These are phyloP conservation scores for Glonium stellatum DNA, from an alignment of 495 filamentous ascomycete species.

Conservation along the genomic window DNA sequence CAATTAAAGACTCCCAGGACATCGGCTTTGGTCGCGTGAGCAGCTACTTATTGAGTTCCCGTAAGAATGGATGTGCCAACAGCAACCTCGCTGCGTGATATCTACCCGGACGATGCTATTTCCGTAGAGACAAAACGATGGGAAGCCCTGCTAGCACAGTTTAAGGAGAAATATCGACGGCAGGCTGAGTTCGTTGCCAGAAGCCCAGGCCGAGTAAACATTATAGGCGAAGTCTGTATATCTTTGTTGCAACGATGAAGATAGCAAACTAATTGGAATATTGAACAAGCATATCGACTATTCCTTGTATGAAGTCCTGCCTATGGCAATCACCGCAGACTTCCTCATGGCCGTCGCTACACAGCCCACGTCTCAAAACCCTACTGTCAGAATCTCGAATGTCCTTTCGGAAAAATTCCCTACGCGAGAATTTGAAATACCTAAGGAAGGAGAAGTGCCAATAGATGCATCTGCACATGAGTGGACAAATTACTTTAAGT, in stretches of 20 bases:
- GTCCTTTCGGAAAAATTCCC: slow-evolving; percentile 70
- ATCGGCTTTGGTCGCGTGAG: neutral
- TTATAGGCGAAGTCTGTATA: slow-evolving; percentile 69
- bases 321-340: slow-evolving; percentile 90
- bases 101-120: slow-evolving; percentile 61
- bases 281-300: slow-evolving; percentile 78
- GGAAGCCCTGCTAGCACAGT: slow-evolving; percentile 61
- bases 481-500: slow-evolving; percentile 98
- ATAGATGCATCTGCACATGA: slow-evolving; percentile 50
- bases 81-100: slow-evolving; percentile 53
- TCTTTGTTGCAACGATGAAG: neutral
- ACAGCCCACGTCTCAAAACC: slow-evolving; percentile 39
- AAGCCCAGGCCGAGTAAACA: slow-evolving; percentile 91
- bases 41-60: neutral
- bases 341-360: slow-evolving; percentile 78
- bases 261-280: slow-evolving; percentile 7
- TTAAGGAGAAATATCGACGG: slow-evolving; percentile 63
- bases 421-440: slow-evolving; percentile 65
- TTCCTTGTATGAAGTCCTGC: slow-evolving; percentile 89
- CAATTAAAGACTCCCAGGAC: neutral
- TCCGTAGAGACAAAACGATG: slow-evolving; percentile 57
- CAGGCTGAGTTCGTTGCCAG: slow-evolving; percentile 75
- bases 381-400: slow-evolving; percentile 65
- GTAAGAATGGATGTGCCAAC: slow-evolving; percentile 35
- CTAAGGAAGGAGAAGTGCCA: slow-evolving; percentile 39